Conservation (phyloP, 805 yeast genomes). For the Wickerhamomyces kurtzmanii region DNA sequence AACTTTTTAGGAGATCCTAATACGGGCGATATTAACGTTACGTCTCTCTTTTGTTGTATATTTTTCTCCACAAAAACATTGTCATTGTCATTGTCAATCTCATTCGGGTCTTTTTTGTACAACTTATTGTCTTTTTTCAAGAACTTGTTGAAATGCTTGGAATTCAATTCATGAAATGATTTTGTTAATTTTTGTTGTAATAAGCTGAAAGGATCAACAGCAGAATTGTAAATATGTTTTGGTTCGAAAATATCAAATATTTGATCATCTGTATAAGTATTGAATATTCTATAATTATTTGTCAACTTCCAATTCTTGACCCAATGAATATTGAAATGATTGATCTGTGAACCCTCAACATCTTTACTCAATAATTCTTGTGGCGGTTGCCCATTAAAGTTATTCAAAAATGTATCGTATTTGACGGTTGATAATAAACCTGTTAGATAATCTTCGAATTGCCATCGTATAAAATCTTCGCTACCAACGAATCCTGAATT, state of each 20-base stretch:
- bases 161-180: no score
- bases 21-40: no score
- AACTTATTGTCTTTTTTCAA: no score
- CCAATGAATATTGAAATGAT: slow-evolving; percentile 34
- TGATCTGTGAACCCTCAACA: slow-evolving; percentile 23
- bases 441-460: slow-evolving; percentile 82
- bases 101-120: no score
- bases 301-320: slow-evolving; percentile 45
- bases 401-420: slow-evolving; percentile 45
- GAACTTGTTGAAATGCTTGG: no score
- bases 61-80: no score
- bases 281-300: slow-evolving; percentile 43
- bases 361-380: slow-evolving; percentile 17
- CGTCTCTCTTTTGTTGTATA: no score
- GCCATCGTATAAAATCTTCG: slow-evolving; percentile 82
- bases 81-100: no score
- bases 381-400: slow-evolving; percentile 26
- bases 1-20: no score
- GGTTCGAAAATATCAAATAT: slow-evolving; percentile 54
- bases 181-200: slow-evolving; percentile 17
- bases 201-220: slow-evolving; percentile 15
- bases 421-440: slow-evolving; percentile 68
- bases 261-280: slow-evolving; percentile 54
- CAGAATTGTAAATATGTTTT: slow-evolving; percentile 23
- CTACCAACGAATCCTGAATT: slow-evolving; percentile 52